Evolutionary conservation across 2,329 filamentous ascomycete genomes (phyloP).

Genomic region (Aspergillus sp.): DNA sequence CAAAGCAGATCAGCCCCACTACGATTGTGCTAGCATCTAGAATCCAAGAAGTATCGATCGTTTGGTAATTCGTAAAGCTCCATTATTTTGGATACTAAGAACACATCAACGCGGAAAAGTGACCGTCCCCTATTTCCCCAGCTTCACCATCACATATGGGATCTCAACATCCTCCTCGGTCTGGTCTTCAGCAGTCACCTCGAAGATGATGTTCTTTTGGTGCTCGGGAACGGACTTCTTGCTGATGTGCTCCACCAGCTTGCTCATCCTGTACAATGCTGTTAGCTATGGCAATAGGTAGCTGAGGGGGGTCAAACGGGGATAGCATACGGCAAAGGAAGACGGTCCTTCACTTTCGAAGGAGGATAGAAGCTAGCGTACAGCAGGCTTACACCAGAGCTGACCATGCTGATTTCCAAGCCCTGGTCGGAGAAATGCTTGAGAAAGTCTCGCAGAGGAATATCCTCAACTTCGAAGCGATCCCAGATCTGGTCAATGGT

Average conservation of each 20-base stretch:
- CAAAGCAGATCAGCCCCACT: conserved; percentile 12
- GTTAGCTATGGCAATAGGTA: conserved; percentile 18
- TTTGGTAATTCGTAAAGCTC: too few species aligned
- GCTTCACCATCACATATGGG: conserved; percentile 87
- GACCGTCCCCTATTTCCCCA: conserved; percentile 35
- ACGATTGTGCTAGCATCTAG: too few species aligned
- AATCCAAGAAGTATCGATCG: too few species aligned
- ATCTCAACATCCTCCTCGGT: conserved; percentile 92
- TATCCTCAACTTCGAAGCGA: conserved; percentile 81
- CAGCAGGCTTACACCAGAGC: conserved; percentile 89
- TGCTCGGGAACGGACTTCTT: conserved; percentile 87
- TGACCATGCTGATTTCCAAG: conserved; percentile 81
- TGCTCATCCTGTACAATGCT: conserved; percentile 58
- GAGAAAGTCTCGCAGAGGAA: conserved; percentile 76
- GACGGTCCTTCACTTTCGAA: conserved; percentile 73
- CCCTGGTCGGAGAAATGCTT: conserved; percentile 74
- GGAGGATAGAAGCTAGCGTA: conserved; percentile 89
- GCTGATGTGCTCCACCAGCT: conserved; percentile 78
- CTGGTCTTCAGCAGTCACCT: conserved; percentile 84
- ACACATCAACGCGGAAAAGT: neutral
- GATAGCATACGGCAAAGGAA: conserved; percentile 56
- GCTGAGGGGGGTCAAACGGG: neutral
- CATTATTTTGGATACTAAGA: conserved; percentile 1
- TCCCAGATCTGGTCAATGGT: conserved; percentile 96
- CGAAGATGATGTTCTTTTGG: conserved; percentile 92